A percentile compares a stretch with the other conserved stretches of the same genome.
Evolutionary conservation across 805 yeast species (phyloP).

Genomic region (Yarrowia sp.): DNA sequence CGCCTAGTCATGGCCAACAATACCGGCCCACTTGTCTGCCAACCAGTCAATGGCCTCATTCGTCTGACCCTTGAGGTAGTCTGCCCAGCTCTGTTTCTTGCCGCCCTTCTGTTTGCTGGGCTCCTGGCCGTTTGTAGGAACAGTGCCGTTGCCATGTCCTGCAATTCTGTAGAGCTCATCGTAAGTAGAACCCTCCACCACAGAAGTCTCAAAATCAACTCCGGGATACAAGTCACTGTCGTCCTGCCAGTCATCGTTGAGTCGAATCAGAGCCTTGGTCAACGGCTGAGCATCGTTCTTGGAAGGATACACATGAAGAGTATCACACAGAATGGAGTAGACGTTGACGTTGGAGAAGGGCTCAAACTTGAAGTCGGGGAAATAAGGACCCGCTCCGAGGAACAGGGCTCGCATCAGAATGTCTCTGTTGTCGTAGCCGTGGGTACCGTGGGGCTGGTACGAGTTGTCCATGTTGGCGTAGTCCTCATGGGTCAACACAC

Average conservation of each 20-base stretch:
- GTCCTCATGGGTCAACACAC: conserved; percentile 66
- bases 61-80: conserved; percentile 39
- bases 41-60: conserved; percentile 40
- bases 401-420: conserved; percentile 84
- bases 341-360: conserved; percentile 80
- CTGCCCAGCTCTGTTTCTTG: conserved; percentile 37
- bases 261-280: conserved; percentile 43
- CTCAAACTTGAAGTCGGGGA: conserved; percentile 54
- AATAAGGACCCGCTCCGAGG: conserved; percentile 81
- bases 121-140: conserved; percentile 31
- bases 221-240: conserved; percentile 48
- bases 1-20: conserved; percentile 21
- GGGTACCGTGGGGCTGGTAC: conserved; percentile 76
- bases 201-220: conserved; percentile 45
- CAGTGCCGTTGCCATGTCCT: conserved; percentile 18
- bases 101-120: conserved; percentile 11
- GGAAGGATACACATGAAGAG: conserved; percentile 26
- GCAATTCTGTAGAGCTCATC: conserved; percentile 43
- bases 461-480: conserved; percentile 56
- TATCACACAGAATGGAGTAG: conserved; percentile 70
- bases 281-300: conserved; percentile 40
- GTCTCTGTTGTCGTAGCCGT: conserved; percentile 82
- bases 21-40: conserved; percentile 39
- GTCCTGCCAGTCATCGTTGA: conserved; percentile 47
- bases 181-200: conserved; percentile 47